Evolutionary conservation across 768 basidiomycete genomes (phyloP), one percentile per base, ranked within the genome.

Genomic region (Serendipita indica): DNA sequence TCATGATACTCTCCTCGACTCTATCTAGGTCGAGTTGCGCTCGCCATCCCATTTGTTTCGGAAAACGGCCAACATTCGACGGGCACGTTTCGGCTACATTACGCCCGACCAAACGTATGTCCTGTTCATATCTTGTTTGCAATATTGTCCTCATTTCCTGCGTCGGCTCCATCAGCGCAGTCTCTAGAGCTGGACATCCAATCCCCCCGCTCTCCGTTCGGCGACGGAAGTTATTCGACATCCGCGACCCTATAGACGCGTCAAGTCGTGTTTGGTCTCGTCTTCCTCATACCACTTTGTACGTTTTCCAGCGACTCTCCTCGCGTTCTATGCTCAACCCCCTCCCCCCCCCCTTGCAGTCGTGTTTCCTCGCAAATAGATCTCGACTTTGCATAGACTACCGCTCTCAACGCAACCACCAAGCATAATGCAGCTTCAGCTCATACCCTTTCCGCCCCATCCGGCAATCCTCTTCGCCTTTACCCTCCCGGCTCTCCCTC

Each of bases 391-490:
- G 35, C 35, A 37, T n/a, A 37, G 10, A 37, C n/a, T 10, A 54
- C 49, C 49, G 20, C 10, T 54, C n/a, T 10, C 20, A 27, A 54
- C 20, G 49, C 49, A 18, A 16, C 49, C 20, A 54, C 10, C 12
- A 25, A 43, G n/a, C n/a, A 43, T n/a, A n/a, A 54, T 54, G 49
- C 49, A 54, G 30, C 49, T 54, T 28, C 49, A 54, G 30, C 49
- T 54, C 22, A 27, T 54, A 25, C 49, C 49, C 16, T 32, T n/a
- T 16, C n/a, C 20, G 7, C 49, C 49, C 20, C 49, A 54, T 32
- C 49, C 49, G 20, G 22, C 20, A 27, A 54, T 54, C 22, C 49
- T 54, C 22, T 54, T 54, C 49, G 30, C 22, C 32, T 54, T 54
- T 28, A 54, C 49, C 20, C 49, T 54, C 20, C 49, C 49, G 4